Conservation (phyloP, 2,329 filamentous ascomycete genomes). For the Lachnellula subtilissima region DNA sequence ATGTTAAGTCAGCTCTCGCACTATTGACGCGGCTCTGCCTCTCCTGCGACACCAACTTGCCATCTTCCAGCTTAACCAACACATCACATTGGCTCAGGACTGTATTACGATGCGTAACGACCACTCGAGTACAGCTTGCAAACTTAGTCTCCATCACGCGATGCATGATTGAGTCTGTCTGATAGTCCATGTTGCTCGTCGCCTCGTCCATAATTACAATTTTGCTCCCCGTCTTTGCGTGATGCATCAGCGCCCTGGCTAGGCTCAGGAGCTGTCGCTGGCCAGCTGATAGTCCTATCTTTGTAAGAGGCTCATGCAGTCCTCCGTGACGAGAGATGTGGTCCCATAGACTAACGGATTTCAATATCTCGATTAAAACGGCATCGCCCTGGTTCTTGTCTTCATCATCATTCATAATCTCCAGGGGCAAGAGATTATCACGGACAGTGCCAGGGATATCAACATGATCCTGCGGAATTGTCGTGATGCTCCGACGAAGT, state of each 20-base stretch:
- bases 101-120: background rate
- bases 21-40: background rate
- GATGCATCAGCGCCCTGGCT: constrained; percentile 39
- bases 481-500: constrained; percentile 38
- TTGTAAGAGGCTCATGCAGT: constrained; percentile 24
- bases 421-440: background rate
- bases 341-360: constrained; percentile 41
- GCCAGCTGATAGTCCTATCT: constrained; percentile 59
- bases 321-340: constrained; percentile 36
- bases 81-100: background rate
- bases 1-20: too few relatives aligned
- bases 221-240: constrained; percentile 14
- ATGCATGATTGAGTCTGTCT: background rate
- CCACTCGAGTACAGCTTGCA: background rate
- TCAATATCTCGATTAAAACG: constrained; percentile 39
- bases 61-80: background rate
- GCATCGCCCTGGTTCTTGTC: constrained; percentile 27
- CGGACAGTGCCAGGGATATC: background rate
- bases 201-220: constrained; percentile 35
- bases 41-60: background rate
- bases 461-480: constrained; percentile 41
- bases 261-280: constrained; percentile 46
- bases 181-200: constrained; percentile 12
- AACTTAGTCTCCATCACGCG: background rate
- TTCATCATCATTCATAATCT: background rate